Percentiles rank a stretch among this genome's conserved stretches.
Evolutionary conservation across 176 grass and related monocot genomes (phyloP).

Genomic region (Aechmea fasciata): DNA sequence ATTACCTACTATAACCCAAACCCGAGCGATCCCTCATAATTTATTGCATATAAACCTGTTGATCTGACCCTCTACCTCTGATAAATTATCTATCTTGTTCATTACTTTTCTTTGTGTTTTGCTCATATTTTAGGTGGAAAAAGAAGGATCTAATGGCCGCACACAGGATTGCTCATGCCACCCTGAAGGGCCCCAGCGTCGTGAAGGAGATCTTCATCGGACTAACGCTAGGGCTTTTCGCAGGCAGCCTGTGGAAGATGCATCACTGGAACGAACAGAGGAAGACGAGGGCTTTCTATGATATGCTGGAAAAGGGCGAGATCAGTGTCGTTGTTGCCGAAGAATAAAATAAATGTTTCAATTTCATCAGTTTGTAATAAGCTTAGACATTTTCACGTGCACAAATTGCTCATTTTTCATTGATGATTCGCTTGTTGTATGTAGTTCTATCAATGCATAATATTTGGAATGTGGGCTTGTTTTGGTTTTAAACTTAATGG

Average conservation of each 20-base stretch:
- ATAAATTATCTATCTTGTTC: neutral
- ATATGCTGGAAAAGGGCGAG: constrained; percentile 19
- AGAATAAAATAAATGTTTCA: constrained; percentile 7
- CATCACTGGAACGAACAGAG: constrained; percentile 22
- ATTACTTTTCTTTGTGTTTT: neutral
- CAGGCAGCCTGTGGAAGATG: constrained; percentile 15
- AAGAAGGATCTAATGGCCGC: constrained; percentile 13
- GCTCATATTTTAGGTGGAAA: neutral
- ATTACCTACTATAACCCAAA: no score
- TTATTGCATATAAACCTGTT: no score
- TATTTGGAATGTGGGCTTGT: no score
- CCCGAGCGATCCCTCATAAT: no score
- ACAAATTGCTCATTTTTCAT: no score
- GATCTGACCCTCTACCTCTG: no score
- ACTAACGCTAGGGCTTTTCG: constrained; percentile 9
- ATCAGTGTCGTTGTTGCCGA: constrained; percentile 10
- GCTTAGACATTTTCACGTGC: no score
- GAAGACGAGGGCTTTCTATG: constrained; percentile 10
- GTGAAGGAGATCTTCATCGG: constrained; percentile 22
- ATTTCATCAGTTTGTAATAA: no score
- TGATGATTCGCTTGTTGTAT: no score
- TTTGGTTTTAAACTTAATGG: no score
- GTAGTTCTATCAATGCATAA: no score
- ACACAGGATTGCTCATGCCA: constrained; percentile 7
- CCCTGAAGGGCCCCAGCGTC: constrained; percentile 13